Percentiles rank a stretch among this genome's conserved stretches.
Evolutionary conservation across 805 yeast genomes (phyloP).

Genomic region (Cyberlindnera mrakii): DNA sequence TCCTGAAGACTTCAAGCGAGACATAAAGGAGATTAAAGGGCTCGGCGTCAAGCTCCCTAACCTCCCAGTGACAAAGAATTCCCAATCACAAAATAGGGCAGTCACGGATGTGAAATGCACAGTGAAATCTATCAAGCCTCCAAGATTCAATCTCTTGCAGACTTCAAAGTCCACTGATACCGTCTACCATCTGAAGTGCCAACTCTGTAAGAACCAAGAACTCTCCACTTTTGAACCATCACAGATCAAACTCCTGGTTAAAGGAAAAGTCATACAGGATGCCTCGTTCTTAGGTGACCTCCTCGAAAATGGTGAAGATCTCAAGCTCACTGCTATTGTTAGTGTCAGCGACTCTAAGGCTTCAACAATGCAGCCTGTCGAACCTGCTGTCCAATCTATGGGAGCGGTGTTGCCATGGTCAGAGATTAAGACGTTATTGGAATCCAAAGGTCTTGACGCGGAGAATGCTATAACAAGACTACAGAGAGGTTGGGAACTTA

Average conservation of each 20-base stretch:
- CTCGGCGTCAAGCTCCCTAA: constrained; percentile 33
- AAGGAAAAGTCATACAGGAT: constrained; percentile 60
- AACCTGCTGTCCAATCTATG: neutral
- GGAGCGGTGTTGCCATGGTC: constrained; percentile 35
- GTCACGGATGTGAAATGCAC: constrained; percentile 18
- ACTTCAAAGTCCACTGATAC: constrained; percentile 25
- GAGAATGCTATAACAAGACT: constrained; percentile 28
- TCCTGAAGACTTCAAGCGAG: constrained; percentile 10
- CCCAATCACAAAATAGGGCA: neutral
- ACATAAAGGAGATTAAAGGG: constrained; percentile 6
- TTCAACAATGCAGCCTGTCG: neutral
- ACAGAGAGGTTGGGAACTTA: constrained; percentile 34
- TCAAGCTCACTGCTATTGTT: constrained; percentile 39
- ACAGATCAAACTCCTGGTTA: constrained; percentile 46
- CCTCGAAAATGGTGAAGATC: constrained; percentile 22
- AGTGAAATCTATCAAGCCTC: constrained; percentile 67
- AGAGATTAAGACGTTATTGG: constrained; percentile 32
- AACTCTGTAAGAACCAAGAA: constrained; percentile 20
- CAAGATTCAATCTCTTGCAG: constrained; percentile 46
- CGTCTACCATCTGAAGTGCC: constrained; percentile 27
- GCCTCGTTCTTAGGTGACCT: constrained; percentile 32
- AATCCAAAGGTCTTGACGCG: constrained; percentile 28
- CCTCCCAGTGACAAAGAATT: constrained; percentile 33
- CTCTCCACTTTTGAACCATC: constrained; percentile 27
- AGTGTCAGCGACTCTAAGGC: neutral